Conservation (phyloP, 1,284 basidiomycete genomes). For the Vanrija sp. region DNA sequence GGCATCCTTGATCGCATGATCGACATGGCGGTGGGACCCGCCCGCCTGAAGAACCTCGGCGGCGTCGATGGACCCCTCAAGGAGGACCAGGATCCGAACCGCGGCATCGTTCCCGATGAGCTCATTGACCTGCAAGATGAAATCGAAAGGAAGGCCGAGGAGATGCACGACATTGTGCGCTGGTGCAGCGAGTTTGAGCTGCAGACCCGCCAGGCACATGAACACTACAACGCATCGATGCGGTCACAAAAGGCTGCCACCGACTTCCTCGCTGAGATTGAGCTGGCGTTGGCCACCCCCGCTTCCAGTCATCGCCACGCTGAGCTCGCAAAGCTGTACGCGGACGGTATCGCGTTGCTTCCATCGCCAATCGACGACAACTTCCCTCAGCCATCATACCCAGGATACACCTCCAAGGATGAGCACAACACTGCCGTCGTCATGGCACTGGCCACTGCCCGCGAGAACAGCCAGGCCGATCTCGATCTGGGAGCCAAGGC, state of each 20-base stretch:
- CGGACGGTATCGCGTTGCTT: slow-evolving; percentile 6
- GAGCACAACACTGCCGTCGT: slow-evolving; percentile 20
- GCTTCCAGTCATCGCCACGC: slow-evolving; percentile 24
- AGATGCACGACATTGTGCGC: slow-evolving; percentile 15
- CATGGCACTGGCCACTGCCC: slow-evolving; percentile 2
- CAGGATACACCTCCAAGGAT: slow-evolving; percentile 26
- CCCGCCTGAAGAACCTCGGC: slow-evolving; percentile 30
- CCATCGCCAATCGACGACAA: slow-evolving; percentile 18
- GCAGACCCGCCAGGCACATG: slow-evolving; percentile 30
- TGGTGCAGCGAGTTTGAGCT: slow-evolving; percentile 34
- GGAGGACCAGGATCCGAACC: neutral
- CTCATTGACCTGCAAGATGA: slow-evolving; percentile 43
- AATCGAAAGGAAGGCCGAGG: slow-evolving; percentile 27
- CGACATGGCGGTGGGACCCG: slow-evolving; percentile 26
- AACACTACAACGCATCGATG: slow-evolving; percentile 18
- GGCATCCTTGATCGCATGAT: slow-evolving; percentile 44
- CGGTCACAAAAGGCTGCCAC: slow-evolving; percentile 13
- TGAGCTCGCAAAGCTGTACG: slow-evolving; percentile 12
- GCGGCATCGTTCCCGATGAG: slow-evolving; percentile 35
- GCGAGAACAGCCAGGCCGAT: slow-evolving; percentile 8
- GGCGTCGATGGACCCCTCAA: slow-evolving; percentile 25
- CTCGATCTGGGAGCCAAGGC: slow-evolving; percentile 14
- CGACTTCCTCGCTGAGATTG: slow-evolving; percentile 14
- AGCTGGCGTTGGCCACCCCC: slow-evolving; percentile 13
- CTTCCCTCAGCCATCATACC: slow-evolving; percentile 29